Percentiles rank a stretch among this genome's conserved stretches.
Evolutionary conservation across 176 grass and related monocot genomes (phyloP).

Genomic region (Raddia guianensis): DNA sequence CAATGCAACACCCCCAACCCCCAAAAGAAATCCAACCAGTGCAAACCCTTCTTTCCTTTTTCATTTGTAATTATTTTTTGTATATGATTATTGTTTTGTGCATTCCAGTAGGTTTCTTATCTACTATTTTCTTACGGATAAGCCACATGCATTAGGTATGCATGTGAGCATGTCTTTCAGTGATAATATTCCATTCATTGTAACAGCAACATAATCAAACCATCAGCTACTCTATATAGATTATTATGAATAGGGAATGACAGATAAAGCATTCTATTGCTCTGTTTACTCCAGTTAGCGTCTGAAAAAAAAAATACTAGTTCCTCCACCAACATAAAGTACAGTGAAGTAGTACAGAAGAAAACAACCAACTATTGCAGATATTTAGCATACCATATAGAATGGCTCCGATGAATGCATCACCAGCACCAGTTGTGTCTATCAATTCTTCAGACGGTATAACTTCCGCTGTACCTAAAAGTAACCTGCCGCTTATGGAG

Average conservation of each 20-base stretch:
- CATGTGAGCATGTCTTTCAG: background rate
- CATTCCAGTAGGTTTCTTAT: background rate
- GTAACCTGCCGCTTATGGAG: slow-evolving; percentile 74
- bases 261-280: background rate
- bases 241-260: background rate
- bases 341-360: background rate
- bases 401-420: slow-evolving; percentile 92
- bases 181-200: background rate
- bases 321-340: background rate
- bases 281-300: background rate
- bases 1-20: background rate
- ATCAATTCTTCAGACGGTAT: slow-evolving; percentile 79
- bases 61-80: too few species aligned
- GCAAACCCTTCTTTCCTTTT: background rate
- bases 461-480: slow-evolving; percentile 79
- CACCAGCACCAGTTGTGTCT: slow-evolving; percentile 93
- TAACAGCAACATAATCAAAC: background rate
- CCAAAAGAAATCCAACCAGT: background rate
- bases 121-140: background rate
- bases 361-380: background rate
- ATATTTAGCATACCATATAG: slow-evolving; percentile 54
- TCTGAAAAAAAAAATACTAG: background rate
- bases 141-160: background rate
- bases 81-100: too few species aligned
- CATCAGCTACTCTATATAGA: background rate